These are phyloP conservation scores for Vaccinium vitisidaea DNA, from an alignment of 148 eudicot species.

Conservation along the genomic window DNA sequence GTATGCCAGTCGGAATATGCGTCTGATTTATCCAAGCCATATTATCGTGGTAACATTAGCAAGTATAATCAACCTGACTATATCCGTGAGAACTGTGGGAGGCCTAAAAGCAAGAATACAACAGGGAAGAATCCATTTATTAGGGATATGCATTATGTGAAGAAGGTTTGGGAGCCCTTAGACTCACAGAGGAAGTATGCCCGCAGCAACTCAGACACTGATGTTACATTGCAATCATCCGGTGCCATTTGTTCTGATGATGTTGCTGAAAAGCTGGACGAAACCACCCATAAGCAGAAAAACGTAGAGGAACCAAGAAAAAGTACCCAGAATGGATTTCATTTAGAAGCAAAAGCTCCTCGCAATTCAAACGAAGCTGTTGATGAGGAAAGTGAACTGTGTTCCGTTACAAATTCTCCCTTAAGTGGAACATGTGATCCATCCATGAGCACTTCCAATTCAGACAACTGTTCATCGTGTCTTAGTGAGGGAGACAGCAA, in stretches of 20 bases:
- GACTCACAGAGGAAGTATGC: conserved; percentile 69
- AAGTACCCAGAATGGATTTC: conserved; percentile 18
- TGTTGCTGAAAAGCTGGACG: conserved; percentile 26
- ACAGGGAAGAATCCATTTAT: conserved; percentile 37
- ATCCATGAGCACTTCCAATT: conserved; percentile 62
- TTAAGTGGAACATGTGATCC: conserved; percentile 39
- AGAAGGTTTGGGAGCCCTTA: conserved; percentile 95
- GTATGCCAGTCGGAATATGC: conserved; percentile 40
- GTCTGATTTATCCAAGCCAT: conserved; percentile 51
- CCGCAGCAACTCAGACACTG: conserved; percentile 71
- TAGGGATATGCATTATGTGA: conserved; percentile 47
- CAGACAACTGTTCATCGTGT: conserved; percentile 90
- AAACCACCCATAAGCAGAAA: conserved; percentile 27
- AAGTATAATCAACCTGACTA: conserved; percentile 52
- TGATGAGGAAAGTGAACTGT: conserved; percentile 40
- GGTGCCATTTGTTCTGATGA: conserved; percentile 37
- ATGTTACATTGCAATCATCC: conserved; percentile 51
- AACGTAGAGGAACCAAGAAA: conserved; percentile 17
- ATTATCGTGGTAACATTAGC: conserved; percentile 36
- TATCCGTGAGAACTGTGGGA: conserved; percentile 47
- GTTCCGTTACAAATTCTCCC: conserved; percentile 35
- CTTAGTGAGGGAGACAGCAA: conserved; percentile 90
- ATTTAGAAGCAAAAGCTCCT: conserved; percentile 23
- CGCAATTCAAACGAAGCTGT: conserved; percentile 29
- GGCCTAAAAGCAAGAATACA: conserved; percentile 54